phyloP scores from a whole-genome alignment of 441 rosid genomes.

The Pelargonium myrrhifolium region DNA sequence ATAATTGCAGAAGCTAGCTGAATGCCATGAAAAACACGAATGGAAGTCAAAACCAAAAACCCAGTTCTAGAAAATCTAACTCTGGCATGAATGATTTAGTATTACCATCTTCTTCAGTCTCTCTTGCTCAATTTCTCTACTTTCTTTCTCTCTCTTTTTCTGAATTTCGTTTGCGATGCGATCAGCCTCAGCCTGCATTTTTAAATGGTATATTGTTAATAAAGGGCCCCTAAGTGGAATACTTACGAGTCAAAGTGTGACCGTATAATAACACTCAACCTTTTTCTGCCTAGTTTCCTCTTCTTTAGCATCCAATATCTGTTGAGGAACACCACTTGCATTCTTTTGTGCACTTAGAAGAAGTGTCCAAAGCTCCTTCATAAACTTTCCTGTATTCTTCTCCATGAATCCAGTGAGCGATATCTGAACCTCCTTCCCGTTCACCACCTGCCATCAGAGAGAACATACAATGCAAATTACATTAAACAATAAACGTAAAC shows the following conservation, averaged over 20 bases:
- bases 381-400: constrained; percentile 86
- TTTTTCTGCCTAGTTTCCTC: constrained; percentile 71
- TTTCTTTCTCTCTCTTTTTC: constrained; percentile 63
- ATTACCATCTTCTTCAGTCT: constrained; percentile 68
- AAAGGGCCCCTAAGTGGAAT: background rate
- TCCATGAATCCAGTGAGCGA: constrained; percentile 96
- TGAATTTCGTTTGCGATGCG: constrained; percentile 48
- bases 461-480: background rate
- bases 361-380: constrained; percentile 97
- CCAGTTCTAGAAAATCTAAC: constrained; percentile 34
- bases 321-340: constrained; percentile 89
- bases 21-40: constrained; percentile 74
- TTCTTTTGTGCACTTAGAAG: constrained; percentile 84
- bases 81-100: constrained; percentile 60
- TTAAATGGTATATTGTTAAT: constrained; percentile 17
- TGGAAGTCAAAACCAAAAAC: constrained; percentile 59
- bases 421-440: constrained; percentile 92
- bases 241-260: background rate
- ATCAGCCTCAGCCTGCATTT: constrained; percentile 61
- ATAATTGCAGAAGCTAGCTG: constrained; percentile 99
- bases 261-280: constrained; percentile 30
- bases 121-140: constrained; percentile 46
- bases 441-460: constrained; percentile 48
- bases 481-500: constrained; percentile 7
- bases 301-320: constrained; percentile 77